These are phyloP conservation scores for Myriangium duriaei DNA, from an alignment of 2,329 filamentous ascomycete genomes.

Conservation along the genomic window DNA sequence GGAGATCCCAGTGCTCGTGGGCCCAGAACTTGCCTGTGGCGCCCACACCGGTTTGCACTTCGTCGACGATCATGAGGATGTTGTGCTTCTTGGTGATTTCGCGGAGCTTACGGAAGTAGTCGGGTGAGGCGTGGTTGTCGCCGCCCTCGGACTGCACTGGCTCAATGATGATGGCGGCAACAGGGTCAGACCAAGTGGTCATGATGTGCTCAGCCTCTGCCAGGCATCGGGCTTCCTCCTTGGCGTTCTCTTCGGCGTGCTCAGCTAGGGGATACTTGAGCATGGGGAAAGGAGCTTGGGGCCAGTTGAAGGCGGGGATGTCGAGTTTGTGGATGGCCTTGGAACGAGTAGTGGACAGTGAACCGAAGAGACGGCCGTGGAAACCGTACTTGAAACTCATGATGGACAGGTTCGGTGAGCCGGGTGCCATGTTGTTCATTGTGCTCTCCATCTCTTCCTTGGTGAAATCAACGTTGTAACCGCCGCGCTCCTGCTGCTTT, in stretches of 20 bases:
- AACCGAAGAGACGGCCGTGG: slow-evolving; percentile 79
- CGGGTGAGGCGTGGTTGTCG: slow-evolving; percentile 77
- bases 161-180: slow-evolving; percentile 70
- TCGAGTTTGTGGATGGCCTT: slow-evolving; percentile 90
- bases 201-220: slow-evolving; percentile 72
- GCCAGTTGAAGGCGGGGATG: slow-evolving; percentile 88
- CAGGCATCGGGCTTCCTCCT: slow-evolving; percentile 64
- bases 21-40: slow-evolving; percentile 90
- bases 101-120: slow-evolving; percentile 72
- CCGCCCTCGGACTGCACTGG: slow-evolving; percentile 85
- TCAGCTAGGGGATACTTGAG: slow-evolving; percentile 75
- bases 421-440: slow-evolving; percentile 73
- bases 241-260: slow-evolving; percentile 61
- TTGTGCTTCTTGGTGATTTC: slow-evolving; percentile 61
- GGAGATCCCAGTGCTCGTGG: slow-evolving; percentile 79
- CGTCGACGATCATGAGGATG: slow-evolving; percentile 77
- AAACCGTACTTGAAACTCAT: slow-evolving; percentile 76
- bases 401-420: slow-evolving; percentile 65
- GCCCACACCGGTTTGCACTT: slow-evolving; percentile 82
- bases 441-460: slow-evolving; percentile 56
- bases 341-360: slow-evolving; percentile 72
- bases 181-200: slow-evolving; percentile 60
- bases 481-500: slow-evolving; percentile 65
- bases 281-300: slow-evolving; percentile 74
- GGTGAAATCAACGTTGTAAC: slow-evolving; percentile 62